A percentile compares a stretch with the other conserved stretches of the same genome.
Conservation (phyloP, 805 yeast genomes). For the Spathaspora hagerdaliae region DNA sequence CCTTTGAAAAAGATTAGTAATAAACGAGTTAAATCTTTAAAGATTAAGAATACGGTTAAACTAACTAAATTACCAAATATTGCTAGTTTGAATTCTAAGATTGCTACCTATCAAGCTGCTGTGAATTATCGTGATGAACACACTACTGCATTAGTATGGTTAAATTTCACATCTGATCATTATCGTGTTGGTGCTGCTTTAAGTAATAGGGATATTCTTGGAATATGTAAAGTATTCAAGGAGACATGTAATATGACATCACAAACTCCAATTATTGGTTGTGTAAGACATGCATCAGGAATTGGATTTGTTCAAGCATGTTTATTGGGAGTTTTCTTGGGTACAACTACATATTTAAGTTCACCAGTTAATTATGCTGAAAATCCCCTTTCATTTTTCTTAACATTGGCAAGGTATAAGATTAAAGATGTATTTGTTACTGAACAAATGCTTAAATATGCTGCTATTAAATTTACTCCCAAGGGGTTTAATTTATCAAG, state of each 20-base stretch:
- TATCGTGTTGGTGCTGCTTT: slow-evolving; percentile 53
- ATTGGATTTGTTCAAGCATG: slow-evolving; percentile 87
- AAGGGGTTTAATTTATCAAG: slow-evolving; percentile 58
- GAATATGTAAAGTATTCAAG: slow-evolving; percentile 82
- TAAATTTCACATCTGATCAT: slow-evolving; percentile 70
- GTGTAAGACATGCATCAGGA: slow-evolving; percentile 81
- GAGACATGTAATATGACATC: slow-evolving; percentile 85
- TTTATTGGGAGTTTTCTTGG: slow-evolving; percentile 78
- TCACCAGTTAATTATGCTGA: slow-evolving; percentile 74
- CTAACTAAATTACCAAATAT: slow-evolving; percentile 38
- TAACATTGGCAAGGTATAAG: slow-evolving; percentile 67
- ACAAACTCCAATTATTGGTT: slow-evolving; percentile 71
- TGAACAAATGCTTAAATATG: slow-evolving; percentile 75
- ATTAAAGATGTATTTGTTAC: slow-evolving; percentile 86
- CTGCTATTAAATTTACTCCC: slow-evolving; percentile 57
- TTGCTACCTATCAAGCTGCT: slow-evolving; percentile 40
- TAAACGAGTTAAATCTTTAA: slow-evolving; percentile 38
- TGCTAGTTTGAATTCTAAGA: slow-evolving; percentile 40
- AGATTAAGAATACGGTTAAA: slow-evolving; percentile 65
- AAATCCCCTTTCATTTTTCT: slow-evolving; percentile 68
- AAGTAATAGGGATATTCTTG: slow-evolving; percentile 62
- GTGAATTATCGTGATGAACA: slow-evolving; percentile 36
- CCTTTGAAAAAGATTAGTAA: slow-evolving; percentile 48
- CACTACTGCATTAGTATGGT: slow-evolving; percentile 58
- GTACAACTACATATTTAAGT: slow-evolving; percentile 78